phyloP scores from a whole-genome alignment of 2,329 filamentous ascomycete species.

The Rachicladosporium sp. region DNA sequence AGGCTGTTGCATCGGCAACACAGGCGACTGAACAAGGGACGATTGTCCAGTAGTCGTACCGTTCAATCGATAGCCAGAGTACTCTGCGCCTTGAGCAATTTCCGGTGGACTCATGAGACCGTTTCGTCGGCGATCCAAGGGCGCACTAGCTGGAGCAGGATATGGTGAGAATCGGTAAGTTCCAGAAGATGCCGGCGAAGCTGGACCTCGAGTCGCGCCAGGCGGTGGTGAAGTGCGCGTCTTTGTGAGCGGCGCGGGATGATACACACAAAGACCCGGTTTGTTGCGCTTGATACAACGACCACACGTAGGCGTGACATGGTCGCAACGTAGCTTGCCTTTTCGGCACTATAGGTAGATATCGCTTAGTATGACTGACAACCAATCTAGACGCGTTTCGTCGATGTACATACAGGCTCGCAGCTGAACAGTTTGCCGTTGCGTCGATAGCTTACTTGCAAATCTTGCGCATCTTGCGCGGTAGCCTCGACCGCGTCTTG shows the following conservation, averaged over 20 bases:
- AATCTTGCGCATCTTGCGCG: not conserved
- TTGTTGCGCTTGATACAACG: constrained; percentile 21
- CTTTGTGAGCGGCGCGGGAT: constrained; percentile 23
- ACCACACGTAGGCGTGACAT: constrained; percentile 20
- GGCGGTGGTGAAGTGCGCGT: constrained; percentile 2
- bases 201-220: not conserved
- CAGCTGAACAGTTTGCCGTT: constrained; percentile 25
- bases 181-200: too few relatives aligned
- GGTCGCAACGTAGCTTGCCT: constrained; percentile 24
- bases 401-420: constrained; percentile 17
- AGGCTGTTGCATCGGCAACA: too few relatives aligned
- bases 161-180: too few relatives aligned
- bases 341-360: constrained; percentile 14
- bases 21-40: too few relatives aligned
- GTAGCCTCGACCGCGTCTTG: too few relatives aligned
- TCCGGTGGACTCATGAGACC: too few relatives aligned
- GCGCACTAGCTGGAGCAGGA: too few relatives aligned
- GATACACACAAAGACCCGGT: constrained; percentile 22
- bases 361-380: constrained; percentile 1
- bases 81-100: too few relatives aligned
- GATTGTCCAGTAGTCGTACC: too few relatives aligned
- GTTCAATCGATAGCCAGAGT: too few relatives aligned
- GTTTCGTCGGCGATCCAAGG: too few relatives aligned
- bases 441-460: constrained; percentile 11
- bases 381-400: not conserved